Base-by-base conservation (phyloP, 306 rosid genomes). In the Sicyos baderoa region DNA sequence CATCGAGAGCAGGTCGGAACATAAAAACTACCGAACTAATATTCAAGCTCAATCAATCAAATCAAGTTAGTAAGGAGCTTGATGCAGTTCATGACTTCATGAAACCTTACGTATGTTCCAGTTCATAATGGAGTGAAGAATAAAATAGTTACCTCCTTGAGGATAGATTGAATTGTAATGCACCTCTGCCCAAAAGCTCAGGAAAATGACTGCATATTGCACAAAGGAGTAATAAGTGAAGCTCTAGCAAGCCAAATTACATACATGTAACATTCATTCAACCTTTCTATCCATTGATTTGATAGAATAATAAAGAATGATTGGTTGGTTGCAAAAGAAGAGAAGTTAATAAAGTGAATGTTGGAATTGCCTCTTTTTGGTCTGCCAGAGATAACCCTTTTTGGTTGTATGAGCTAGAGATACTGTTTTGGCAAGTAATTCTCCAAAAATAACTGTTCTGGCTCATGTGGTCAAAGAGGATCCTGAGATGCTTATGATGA, bases 131-230 rank as follows among this genome's bases (percentile, higher is more conserved):
- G 22, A 27, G 70, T 10, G 53, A 42, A 16, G 21, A 79, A 58
- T 32, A 54, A 40, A 75, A 44, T 22, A 68, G 37, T 53, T 88
- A 93, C 97, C 96, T 83, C 86, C 89, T 88, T 80, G 90, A 76
- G 91, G 88, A 79, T 84, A 79, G 77, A 89, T 86, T 72, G 97
- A 92, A 78, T 89, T 92, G 89, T 92, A 92, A 79, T 92, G 97
- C 77, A 92, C 96, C 78, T 92, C 96, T 35, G 98, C 98, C 98
- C 97, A 93, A 84, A 93, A 89, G 77, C 98, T 89, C 77, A 93
- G 75, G 78, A 78, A 83, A 82, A 92, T 83, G 71, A 78, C 96
- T 92, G 89, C 89, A 74, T 69, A 40, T 78, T 37, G 54, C 25
- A 54, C 25, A 25, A 21, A 19, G 29, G 74, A 56, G 45, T 18